Evolutionary conservation across 2,329 filamentous ascomycete species (phyloP).

Genomic region (Stenocarpella maydis): DNA sequence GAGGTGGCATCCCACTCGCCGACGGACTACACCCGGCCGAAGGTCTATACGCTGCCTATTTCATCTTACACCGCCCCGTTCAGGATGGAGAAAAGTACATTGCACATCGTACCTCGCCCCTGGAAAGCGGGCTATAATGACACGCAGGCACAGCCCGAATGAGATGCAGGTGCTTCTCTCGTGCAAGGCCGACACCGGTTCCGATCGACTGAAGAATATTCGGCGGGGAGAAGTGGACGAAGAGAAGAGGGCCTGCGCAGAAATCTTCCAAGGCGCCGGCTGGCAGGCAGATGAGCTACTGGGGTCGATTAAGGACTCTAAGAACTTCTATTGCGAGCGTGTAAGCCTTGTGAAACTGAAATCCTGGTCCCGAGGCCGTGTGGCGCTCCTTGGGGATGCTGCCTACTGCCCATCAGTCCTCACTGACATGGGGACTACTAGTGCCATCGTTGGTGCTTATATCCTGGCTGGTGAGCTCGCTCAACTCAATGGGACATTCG

Average conservation of each 20-base stretch:
- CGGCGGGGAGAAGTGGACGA: constrained; percentile 32
- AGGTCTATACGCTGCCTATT: constrained; percentile 39
- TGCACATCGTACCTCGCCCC: constrained; percentile 41
- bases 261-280: constrained; percentile 46
- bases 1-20: not conserved
- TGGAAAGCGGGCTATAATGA: constrained; percentile 48
- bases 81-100: constrained; percentile 16
- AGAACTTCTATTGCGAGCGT: constrained; percentile 55
- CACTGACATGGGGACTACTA: constrained; percentile 43
- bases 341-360: constrained; percentile 49
- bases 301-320: constrained; percentile 46
- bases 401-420: constrained; percentile 46
- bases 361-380: constrained; percentile 25
- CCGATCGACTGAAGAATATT: not conserved
- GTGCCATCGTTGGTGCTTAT: constrained; percentile 49
- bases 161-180: constrained; percentile 21
- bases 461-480: constrained; percentile 46
- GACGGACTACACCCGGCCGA: constrained; percentile 39
- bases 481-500: not conserved
- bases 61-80: constrained; percentile 21
- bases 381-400: constrained; percentile 28
- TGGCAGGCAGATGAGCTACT: constrained; percentile 49
- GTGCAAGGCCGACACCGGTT: constrained; percentile 16
- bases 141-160: constrained; percentile 42
- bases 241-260: constrained; percentile 42